Percentiles rank a stretch among this genome's conserved stretches.
Conservation (phyloP, 1,284 basidiomycete genomes). For the Exsudoporus floridanus region DNA sequence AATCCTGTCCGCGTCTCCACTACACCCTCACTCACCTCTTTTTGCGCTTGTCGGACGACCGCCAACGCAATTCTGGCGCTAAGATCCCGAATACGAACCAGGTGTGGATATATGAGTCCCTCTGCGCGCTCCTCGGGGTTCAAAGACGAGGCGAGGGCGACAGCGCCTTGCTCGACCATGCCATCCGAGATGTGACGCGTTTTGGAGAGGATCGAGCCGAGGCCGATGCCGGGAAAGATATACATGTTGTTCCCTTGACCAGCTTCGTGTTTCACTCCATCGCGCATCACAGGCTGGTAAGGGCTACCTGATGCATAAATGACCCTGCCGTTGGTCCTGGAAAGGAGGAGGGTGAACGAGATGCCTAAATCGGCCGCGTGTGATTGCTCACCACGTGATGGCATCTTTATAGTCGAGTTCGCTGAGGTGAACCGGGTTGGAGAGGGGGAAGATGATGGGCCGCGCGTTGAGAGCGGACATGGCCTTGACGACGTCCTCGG, state of each 20-base stretch:
- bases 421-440: conserved; percentile 73
- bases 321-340: conserved; percentile 59
- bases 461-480: conserved; percentile 72
- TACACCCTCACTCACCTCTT: conserved; percentile 45
- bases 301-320: conserved; percentile 84
- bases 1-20: background rate
- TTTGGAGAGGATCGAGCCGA: conserved; percentile 65
- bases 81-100: conserved; percentile 67
- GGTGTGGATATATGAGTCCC: conserved; percentile 62
- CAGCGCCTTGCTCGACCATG: conserved; percentile 59
- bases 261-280: conserved; percentile 59
- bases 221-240: conserved; percentile 63
- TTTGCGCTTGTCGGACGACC: conserved; percentile 64
- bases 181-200: conserved; percentile 58
- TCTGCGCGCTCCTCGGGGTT: conserved; percentile 56
- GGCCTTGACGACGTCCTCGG: conserved; percentile 61
- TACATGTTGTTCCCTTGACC: conserved; percentile 85
- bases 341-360: background rate
- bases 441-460: conserved; percentile 85
- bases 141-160: conserved; percentile 66
- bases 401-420: conserved; percentile 75
- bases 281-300: conserved; percentile 57
- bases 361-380: background rate
- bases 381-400: conserved; percentile 53
- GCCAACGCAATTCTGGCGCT: conserved; percentile 60